Base-by-base conservation (phyloP, 495 filamentous ascomycete genomes). In the Tuber brumale region DNA sequence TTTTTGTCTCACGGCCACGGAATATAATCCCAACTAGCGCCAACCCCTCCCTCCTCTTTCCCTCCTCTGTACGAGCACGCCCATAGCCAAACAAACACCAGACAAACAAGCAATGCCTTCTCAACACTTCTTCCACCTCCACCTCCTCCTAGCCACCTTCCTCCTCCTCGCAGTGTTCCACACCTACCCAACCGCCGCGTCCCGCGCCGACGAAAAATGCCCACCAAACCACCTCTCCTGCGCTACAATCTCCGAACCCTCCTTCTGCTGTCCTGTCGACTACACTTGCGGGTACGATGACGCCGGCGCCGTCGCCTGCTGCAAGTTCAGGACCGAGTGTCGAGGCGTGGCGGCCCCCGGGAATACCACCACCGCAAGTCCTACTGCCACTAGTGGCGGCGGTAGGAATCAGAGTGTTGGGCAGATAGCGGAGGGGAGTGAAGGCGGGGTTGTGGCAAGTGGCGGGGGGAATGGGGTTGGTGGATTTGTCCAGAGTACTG, bases 11-110 rank as follows among this genome's bases (percentile, higher is more conserved):
- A 31, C 1, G 57, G 2, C 57, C 16, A 35, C 27, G 12, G 14
- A 66, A 66, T 66, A 66, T 66, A 66, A 66, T 66, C 57, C 57
- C 27, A 66, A 66, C 57, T n/a, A 61, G 51, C 23, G 12, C 51
- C 57, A 66, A 35, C 57, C n/a, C 51, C 51, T 35, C 57, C 3
- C 51, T 2, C 12, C 51, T 61, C n/a, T n/a, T 16, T 61, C 10
- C n/a, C 1, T 3, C 14, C 57, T 16, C 23, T 61, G 51, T n/a
- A 16, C 23, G 9, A 3, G 51, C 6, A 31, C 23, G 9, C 4
- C 57, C 14, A 35, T 66, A 66, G 12, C 14, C n/a, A 61, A 5
- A 51, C 48, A 66, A 27, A 35, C 57, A 35, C 48, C 48, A 57
- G 23, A 57, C 48, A 27, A n/a, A 57, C 48, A n/a, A 66, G 14